These are phyloP conservation scores for Aspergillus saccharolyticus DNA, from an alignment of 495 filamentous ascomycete species.

Conservation along the genomic window DNA sequence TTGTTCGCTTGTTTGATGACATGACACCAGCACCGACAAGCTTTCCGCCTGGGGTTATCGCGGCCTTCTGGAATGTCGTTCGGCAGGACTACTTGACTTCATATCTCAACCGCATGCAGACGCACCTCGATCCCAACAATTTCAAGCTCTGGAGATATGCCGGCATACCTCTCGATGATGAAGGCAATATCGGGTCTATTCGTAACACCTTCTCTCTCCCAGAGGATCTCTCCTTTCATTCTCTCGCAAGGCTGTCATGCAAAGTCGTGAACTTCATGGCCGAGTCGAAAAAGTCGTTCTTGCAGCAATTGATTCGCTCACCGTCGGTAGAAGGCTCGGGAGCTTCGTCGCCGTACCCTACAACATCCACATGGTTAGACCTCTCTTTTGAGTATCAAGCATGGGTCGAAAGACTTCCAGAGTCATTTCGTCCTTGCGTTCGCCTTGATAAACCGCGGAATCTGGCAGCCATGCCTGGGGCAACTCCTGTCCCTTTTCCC, in stretches of 20 bases:
- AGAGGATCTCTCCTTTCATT: conserved; percentile 36
- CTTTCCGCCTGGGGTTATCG: conserved; percentile 31
- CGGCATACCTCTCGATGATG: conserved; percentile 30
- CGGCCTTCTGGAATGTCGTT: conserved; percentile 41
- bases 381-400: conserved; percentile 36
- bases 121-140: conserved; percentile 30
- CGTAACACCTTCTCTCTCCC: conserved; percentile 6
- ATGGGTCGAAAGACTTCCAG: conserved; percentile 40
- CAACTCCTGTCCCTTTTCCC: conserved; percentile 30
- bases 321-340: conserved; percentile 8
- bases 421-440: conserved; percentile 38
- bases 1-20: conserved; percentile 16
- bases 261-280: conserved; percentile 40
- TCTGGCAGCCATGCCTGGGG: conserved; percentile 20
- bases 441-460: conserved; percentile 35
- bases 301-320: conserved; percentile 32
- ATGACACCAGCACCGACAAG: neutral
- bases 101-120: conserved; percentile 31
- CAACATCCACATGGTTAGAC: conserved; percentile 33
- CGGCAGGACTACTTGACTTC: conserved; percentile 37
- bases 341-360: conserved; percentile 13
- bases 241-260: conserved; percentile 31
- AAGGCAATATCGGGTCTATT: conserved; percentile 12
- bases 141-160: conserved; percentile 34
- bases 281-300: conserved; percentile 30